phyloP scores from a whole-genome alignment of 345 rosid species.

The Eucalyptus guilfoylei region DNA sequence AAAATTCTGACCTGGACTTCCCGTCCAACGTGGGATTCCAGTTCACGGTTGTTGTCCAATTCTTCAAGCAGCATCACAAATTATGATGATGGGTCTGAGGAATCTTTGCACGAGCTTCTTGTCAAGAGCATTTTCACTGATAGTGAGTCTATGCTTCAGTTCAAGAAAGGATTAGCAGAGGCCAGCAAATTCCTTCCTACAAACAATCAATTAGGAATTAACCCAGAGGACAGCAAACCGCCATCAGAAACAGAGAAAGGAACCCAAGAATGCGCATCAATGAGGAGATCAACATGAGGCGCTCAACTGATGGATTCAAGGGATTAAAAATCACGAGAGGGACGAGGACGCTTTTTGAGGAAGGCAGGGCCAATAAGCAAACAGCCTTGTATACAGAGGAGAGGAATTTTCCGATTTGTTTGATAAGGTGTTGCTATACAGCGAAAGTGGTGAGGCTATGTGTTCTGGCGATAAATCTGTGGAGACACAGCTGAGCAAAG shows the following conservation, averaged over 20 bases:
- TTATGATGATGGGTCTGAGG: slow-evolving; percentile 2
- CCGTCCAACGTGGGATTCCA: neutral
- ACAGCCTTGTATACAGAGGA: slow-evolving; percentile 34
- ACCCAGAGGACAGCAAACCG: slow-evolving; percentile 7
- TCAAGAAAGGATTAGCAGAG: slow-evolving; percentile 66
- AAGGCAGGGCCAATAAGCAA: slow-evolving; percentile 51
- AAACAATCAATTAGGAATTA: slow-evolving; percentile 19
- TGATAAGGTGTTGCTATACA: slow-evolving; percentile 33
- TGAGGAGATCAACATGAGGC: neutral
- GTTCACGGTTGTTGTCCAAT: neutral
- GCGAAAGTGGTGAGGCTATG: neutral
- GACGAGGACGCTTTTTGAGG: slow-evolving; percentile 29
- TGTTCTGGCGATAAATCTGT: neutral
- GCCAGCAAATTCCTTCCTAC: slow-evolving; percentile 79
- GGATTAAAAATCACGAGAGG: slow-evolving; percentile 40
- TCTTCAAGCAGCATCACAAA: neutral
- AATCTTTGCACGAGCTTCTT: slow-evolving; percentile 31
- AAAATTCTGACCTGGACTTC: neutral
- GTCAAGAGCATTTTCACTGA: slow-evolving; percentile 43
- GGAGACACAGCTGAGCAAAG: neutral
- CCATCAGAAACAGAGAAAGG: neutral
- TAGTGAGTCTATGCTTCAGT: slow-evolving; percentile 42
- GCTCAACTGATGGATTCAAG: slow-evolving; percentile 3
- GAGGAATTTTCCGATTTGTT: slow-evolving; percentile 43
- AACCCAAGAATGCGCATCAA: neutral